These are phyloP conservation scores for Cryoendolithus antarcticus DNA, from an alignment of 2,329 filamentous ascomycete genomes.

Conservation along the genomic window DNA sequence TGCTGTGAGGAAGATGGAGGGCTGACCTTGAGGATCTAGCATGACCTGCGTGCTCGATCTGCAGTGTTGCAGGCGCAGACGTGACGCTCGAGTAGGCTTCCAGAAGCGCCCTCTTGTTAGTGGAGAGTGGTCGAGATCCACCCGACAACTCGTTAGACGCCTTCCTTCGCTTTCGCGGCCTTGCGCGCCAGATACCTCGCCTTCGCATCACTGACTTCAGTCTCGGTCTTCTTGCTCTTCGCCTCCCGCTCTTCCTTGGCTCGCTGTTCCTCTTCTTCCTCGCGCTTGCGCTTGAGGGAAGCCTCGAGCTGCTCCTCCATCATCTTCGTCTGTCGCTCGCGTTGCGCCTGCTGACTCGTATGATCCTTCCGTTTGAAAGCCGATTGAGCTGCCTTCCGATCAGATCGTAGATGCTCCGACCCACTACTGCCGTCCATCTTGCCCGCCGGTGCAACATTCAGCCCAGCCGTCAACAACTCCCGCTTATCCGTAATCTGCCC, in stretches of 20 bases:
- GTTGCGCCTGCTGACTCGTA: conserved; percentile 48
- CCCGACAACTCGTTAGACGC: conserved; percentile 11
- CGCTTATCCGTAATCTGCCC: conserved; percentile 74
- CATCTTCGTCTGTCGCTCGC: conserved; percentile 68
- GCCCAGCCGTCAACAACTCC: conserved; percentile 61
- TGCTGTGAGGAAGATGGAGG: not conserved
- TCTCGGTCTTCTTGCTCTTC: conserved; percentile 67
- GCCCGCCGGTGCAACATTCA: conserved; percentile 50
- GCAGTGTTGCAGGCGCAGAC: no score
- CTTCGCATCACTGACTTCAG: conserved; percentile 64
- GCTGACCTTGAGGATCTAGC: not conserved
- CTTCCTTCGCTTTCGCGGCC: conserved; percentile 48
- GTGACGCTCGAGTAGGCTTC: not conserved
- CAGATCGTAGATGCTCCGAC: conserved; percentile 21
- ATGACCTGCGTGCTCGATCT: not conserved
- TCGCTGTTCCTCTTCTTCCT: conserved; percentile 56
- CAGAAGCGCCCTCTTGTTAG: not conserved
- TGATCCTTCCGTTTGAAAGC: conserved; percentile 24
- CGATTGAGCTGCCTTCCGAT: conserved; percentile 15
- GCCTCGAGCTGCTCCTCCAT: conserved; percentile 65
- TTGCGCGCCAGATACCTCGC: conserved; percentile 72
- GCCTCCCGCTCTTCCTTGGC: conserved; percentile 49
- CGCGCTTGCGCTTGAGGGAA: conserved; percentile 56
- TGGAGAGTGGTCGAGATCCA: not conserved
- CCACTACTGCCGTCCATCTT: conserved; percentile 10